Evolutionary conservation across 106 monocot species (phyloP).

Genomic region (Dactylorhiza incarnata): DNA sequence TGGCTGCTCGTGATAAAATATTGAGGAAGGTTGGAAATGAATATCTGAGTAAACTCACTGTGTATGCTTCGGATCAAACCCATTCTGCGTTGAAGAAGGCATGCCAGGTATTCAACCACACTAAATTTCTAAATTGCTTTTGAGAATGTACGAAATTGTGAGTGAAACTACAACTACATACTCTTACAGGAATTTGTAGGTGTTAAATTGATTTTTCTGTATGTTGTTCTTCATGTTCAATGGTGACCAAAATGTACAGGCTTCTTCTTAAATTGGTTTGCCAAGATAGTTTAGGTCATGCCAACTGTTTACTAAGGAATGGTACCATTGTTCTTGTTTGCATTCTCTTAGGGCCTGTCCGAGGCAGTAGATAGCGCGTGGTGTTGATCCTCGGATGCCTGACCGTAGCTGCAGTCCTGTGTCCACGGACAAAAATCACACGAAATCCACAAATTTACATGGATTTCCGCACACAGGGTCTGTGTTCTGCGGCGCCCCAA

Average conservation of each 20-base stretch:
- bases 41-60: constrained; percentile 60
- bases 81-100: constrained; percentile 83
- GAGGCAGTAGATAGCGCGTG: no score
- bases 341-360: neutral
- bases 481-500: no score
- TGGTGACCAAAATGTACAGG: neutral
- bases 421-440: no score
- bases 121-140: neutral
- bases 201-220: neutral
- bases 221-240: neutral
- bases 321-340: neutral
- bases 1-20: constrained; percentile 73
- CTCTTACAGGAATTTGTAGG: neutral
- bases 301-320: neutral
- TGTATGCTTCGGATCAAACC: constrained; percentile 91
- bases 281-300: neutral
- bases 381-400: no score
- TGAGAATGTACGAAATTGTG: neutral
- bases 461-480: no score
- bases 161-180: neutral
- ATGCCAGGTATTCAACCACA: constrained; percentile 50
- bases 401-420: no score
- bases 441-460: no score
- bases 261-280: neutral
- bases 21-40: constrained; percentile 44